Conservation (phyloP, 2,329 filamentous ascomycete genomes). For the Erysiphe pulchra region DNA sequence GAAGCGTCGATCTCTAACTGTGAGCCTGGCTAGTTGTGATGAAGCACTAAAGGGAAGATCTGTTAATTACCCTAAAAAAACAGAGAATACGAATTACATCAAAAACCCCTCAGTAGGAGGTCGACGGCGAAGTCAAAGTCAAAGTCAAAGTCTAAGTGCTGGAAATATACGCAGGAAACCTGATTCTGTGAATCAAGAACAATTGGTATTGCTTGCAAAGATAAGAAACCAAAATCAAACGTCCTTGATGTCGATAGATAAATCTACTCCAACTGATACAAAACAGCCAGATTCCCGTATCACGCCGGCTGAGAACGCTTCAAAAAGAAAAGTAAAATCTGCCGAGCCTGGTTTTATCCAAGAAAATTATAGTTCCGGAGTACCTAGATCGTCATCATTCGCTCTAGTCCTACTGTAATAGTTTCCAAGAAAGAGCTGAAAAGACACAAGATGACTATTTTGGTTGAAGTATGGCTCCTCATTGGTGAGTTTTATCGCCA, state of each 20-base stretch:
- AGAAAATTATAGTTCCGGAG: neutral
- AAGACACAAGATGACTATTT: constrained; percentile 22
- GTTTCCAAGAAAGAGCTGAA: constrained; percentile 28
- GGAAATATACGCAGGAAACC: no score
- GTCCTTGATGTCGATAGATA: no score
- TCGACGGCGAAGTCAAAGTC: neutral
- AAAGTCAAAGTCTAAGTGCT: neutral
- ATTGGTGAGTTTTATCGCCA: constrained; percentile 72
- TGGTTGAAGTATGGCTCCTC: constrained; percentile 72
- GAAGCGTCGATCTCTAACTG: constrained; percentile 11
- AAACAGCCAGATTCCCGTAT: no score
- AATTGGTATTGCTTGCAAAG: no score
- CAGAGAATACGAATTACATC: constrained; percentile 6
- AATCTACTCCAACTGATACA: no score
- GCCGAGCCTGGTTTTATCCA: neutral
- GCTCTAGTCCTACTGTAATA: constrained; percentile 12
- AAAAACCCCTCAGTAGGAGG: neutral
- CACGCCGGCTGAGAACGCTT: no score
- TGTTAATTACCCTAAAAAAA: constrained; percentile 16
- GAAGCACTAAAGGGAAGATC: constrained; percentile 14
- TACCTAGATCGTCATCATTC: no score
- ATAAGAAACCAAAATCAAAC: no score
- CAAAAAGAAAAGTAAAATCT: no score
- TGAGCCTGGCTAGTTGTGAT: constrained; percentile 10
- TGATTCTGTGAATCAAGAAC: no score